A percentile compares a stretch with the other conserved stretches of the same genome.
Evolutionary conservation across 164 flowering plant genomes (phyloP).

Genomic region (Aristolochia contorta): DNA sequence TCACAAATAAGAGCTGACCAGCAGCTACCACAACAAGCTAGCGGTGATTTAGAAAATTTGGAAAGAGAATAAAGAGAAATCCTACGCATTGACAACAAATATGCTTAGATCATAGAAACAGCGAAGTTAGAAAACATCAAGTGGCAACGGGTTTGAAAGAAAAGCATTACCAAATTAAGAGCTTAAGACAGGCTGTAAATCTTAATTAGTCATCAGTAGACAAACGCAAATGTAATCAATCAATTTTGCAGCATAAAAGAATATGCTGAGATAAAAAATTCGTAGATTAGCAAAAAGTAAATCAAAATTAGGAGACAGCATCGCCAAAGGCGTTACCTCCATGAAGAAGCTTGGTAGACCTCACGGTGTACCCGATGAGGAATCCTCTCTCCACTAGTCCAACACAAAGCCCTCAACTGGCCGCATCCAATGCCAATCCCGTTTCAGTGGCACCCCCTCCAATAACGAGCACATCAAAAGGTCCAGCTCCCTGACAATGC

Average conservation of each 20-base stretch:
- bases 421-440: slow-evolving; percentile 23
- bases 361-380: slow-evolving; percentile 16
- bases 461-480: slow-evolving; percentile 17
- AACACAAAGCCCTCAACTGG: slow-evolving; percentile 13
- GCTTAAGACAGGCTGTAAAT: too few relatives aligned
- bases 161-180: too few relatives aligned
- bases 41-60: too few relatives aligned
- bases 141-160: too few relatives aligned
- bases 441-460: slow-evolving; percentile 24
- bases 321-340: slow-evolving; percentile 10
- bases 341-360: slow-evolving; percentile 26
- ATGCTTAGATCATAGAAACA: too few relatives aligned
- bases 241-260: too few relatives aligned
- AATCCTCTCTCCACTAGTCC: slow-evolving; percentile 24
- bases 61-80: too few relatives aligned
- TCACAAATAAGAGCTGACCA: too few relatives aligned
- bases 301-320: background rate
- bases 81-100: too few relatives aligned
- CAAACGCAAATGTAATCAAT: background rate
- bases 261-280: background rate
- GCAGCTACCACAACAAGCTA: too few relatives aligned
- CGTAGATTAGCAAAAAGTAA: background rate
- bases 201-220: too few relatives aligned
- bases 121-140: too few relatives aligned
- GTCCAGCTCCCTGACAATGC: slow-evolving; percentile 10